phyloP scores from a whole-genome alignment of 2,329 filamentous ascomycete species.

The Fusarium sp. region DNA sequence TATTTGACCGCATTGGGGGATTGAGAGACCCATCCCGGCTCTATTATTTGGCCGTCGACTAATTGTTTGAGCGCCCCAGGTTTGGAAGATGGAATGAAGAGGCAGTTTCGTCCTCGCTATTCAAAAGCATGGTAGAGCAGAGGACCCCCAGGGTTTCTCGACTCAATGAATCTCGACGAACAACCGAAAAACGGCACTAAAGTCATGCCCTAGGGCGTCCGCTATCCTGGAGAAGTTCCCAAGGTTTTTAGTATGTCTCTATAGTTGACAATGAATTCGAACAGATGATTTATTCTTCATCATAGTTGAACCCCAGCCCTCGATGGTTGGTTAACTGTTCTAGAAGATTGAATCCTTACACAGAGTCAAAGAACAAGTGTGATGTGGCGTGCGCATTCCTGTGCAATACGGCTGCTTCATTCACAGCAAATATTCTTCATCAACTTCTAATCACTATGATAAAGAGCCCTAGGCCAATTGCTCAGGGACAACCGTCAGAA shows the following conservation, averaged over 20 bases:
- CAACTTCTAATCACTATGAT: background rate
- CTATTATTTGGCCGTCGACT: background rate
- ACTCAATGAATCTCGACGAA: background rate
- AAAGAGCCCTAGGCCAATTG: background rate
- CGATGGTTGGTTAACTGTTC: too few relatives aligned
- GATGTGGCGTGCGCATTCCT: background rate
- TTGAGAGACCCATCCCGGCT: background rate
- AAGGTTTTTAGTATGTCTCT: background rate
- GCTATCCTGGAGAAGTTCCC: background rate
- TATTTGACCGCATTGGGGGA: background rate
- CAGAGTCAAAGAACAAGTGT: background rate
- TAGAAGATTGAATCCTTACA: too few relatives aligned
- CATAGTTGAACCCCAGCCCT: too few relatives aligned
- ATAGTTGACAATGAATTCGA: background rate
- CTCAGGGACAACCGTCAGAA: constrained; percentile 35
- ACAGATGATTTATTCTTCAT: background rate
- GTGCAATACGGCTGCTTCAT: background rate
- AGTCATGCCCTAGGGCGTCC: background rate
- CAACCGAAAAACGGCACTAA: background rate
- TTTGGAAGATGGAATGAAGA: background rate
- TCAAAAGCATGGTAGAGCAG: background rate
- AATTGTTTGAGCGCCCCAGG: background rate
- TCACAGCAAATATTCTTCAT: background rate
- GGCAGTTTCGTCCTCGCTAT: background rate
- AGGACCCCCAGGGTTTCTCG: background rate